Conservation (phyloP, 139 green algal genomes). For the Tetraselmis striata region DNA sequence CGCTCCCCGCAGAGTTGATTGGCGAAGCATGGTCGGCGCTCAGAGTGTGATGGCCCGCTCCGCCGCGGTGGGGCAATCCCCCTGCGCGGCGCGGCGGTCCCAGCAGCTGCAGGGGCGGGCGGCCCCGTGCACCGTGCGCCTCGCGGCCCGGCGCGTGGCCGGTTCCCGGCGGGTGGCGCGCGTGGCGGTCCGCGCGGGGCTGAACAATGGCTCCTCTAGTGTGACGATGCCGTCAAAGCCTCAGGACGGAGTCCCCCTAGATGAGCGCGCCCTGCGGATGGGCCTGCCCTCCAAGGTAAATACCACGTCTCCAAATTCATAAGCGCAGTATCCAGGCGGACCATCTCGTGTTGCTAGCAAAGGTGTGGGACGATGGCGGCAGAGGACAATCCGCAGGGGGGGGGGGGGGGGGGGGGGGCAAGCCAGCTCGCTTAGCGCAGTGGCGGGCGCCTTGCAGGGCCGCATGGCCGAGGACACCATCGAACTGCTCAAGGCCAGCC, state of each 20-base stretch:
- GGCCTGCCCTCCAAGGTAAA: constrained; percentile 81
- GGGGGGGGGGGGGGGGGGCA: too few species aligned
- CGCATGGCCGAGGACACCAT: constrained; percentile 97
- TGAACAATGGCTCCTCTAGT: neutral
- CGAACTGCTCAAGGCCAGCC: constrained; percentile 84
- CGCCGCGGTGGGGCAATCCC: too few species aligned
- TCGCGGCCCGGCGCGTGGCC: too few species aligned
- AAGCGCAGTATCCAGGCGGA: neutral
- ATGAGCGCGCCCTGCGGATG: constrained; percentile 51
- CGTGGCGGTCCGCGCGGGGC: neutral
- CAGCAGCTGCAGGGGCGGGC: too few species aligned
- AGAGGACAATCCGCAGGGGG: neutral
- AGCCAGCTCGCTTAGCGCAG: neutral
- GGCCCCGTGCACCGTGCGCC: too few species aligned
- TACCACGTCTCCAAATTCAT: too few species aligned
- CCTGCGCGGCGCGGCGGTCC: too few species aligned
- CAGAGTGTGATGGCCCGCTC: too few species aligned
- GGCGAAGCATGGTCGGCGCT: too few species aligned
- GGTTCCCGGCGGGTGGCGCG: neutral
- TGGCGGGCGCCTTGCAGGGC: constrained; percentile 27
- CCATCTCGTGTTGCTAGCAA: neutral
- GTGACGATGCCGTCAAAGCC: neutral
- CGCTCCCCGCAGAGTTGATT: too few species aligned
- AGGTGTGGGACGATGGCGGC: neutral
- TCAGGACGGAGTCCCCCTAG: neutral